These are phyloP conservation scores for Calycina herbarum DNA, from an alignment of 2,329 filamentous ascomycete species.

Conservation along the genomic window DNA sequence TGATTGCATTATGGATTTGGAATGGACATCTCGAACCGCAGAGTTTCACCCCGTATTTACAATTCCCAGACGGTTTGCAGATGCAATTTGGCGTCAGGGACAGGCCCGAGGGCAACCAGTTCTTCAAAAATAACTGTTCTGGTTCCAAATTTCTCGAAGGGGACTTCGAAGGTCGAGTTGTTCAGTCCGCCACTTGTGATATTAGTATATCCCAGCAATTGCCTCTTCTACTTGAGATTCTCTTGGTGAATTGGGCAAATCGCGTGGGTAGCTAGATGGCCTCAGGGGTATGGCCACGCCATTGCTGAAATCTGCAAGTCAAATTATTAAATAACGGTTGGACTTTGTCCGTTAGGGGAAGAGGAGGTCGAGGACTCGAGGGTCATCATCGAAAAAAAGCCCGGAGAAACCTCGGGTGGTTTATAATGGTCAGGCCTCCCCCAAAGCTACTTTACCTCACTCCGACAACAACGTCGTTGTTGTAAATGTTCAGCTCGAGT, in stretches of 20 bases:
- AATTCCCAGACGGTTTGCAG: neutral
- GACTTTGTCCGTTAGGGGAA: neutral
- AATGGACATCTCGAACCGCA: neutral
- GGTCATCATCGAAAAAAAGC: no score
- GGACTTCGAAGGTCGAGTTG: neutral
- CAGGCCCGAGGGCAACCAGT: neutral
- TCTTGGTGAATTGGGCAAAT: neutral
- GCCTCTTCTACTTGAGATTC: neutral
- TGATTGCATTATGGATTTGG: neutral
- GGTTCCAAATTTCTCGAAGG: neutral
- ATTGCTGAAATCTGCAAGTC: slow-evolving; percentile 19
- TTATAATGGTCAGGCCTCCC: no score
- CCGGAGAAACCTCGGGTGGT: no score
- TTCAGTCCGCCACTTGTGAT: neutral
- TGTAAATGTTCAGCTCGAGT: no score
- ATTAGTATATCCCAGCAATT: neutral
- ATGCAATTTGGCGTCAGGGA: neutral
- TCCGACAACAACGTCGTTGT: no score
- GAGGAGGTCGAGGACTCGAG: neutral
- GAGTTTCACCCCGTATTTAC: neutral
- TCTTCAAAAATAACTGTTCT: neutral
- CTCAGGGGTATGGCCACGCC: slow-evolving; percentile 38
- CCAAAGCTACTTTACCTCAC: no score
- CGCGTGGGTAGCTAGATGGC: neutral
- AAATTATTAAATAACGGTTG: neutral